These are phyloP conservation scores for Brassica rapa DNA, from an alignment of 345 rosid genomes.

Conservation along the genomic window DNA sequence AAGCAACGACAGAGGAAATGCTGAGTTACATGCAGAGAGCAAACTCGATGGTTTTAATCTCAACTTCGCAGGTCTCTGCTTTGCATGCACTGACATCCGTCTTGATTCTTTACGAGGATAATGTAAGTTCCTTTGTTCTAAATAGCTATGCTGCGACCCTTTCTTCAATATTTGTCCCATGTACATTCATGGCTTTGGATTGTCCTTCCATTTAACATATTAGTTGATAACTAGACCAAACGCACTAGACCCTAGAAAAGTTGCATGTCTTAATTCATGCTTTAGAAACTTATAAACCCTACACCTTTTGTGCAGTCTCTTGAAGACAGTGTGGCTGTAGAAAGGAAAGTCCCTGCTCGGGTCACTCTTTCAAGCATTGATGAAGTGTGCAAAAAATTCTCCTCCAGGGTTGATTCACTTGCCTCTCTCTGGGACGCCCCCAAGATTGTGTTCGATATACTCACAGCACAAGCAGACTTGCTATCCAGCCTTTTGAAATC, in stretches of 20 bases:
- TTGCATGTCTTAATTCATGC: conserved; percentile 11
- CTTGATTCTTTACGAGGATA: conserved; percentile 54
- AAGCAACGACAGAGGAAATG: conserved; percentile 62
- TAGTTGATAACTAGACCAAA: conserved; percentile 13
- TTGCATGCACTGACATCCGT: conserved; percentile 62
- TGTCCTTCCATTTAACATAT: conserved; percentile 8
- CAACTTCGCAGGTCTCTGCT: conserved; percentile 62
- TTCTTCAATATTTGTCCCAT: conserved; percentile 12
- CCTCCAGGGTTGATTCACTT: conserved; percentile 47
- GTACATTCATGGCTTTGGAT: conserved; percentile 4
- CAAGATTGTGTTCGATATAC: conserved; percentile 55
- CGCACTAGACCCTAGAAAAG: conserved; percentile 1
- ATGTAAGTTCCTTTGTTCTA: conserved; percentile 56
- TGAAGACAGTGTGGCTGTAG: conserved; percentile 43
- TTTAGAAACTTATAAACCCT: conserved; percentile 13
- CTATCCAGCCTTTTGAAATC: conserved; percentile 63
- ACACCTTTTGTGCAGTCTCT: conserved; percentile 48
- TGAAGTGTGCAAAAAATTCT: conserved; percentile 49
- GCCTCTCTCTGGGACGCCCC: conserved; percentile 54
- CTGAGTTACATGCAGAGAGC: conserved; percentile 61
- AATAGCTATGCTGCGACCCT: conserved; percentile 15
- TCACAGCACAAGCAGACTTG: conserved; percentile 69
- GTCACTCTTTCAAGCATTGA: conserved; percentile 56
- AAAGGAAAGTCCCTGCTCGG: conserved; percentile 51
- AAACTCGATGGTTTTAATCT: conserved; percentile 67